These are phyloP conservation scores for Pythium brachiatum DNA, from an alignment of 352 stramenopile species.

Conservation along the genomic window DNA sequence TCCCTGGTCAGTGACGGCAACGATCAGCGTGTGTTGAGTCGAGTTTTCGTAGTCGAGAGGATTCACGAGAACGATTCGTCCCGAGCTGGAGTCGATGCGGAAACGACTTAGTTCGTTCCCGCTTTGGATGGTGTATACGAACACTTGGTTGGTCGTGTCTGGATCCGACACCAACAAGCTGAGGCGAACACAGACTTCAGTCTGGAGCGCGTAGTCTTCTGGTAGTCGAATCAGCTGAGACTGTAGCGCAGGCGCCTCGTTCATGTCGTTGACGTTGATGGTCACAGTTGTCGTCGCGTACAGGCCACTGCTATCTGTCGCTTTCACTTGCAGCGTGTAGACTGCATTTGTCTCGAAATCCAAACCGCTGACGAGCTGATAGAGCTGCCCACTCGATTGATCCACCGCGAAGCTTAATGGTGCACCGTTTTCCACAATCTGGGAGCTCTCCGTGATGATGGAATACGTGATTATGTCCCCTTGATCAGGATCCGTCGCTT, in stretches of 20 bases:
- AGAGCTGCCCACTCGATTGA: conserved; percentile 34
- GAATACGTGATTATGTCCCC: conserved; percentile 25
- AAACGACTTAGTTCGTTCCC: conserved; percentile 18
- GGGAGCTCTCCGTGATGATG: conserved; percentile 24
- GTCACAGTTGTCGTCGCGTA: conserved; percentile 17
- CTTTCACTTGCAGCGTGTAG: conserved; percentile 22
- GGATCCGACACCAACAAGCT: conserved; percentile 16
- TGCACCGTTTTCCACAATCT: background rate
- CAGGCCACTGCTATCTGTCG: conserved; percentile 16
- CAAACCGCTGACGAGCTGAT: conserved; percentile 26
- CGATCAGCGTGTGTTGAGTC: conserved; percentile 17
- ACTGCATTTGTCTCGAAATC: conserved; percentile 32
- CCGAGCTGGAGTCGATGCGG: conserved; percentile 12
- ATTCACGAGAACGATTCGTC: conserved; percentile 7
- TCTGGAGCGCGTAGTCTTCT: conserved; percentile 17
- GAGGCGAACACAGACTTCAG: conserved; percentile 1
- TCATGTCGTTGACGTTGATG: conserved; percentile 32
- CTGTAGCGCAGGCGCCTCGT: conserved; percentile 27
- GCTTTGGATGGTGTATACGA: conserved; percentile 19
- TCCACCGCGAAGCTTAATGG: conserved; percentile 45
- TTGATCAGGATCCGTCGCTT: conserved; percentile 29
- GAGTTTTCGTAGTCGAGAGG: conserved; percentile 20
- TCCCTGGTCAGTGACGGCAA: conserved; percentile 35
- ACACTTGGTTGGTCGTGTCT: conserved; percentile 16
- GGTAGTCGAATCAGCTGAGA: conserved; percentile 19